phyloP scores from a whole-genome alignment of 2,329 filamentous ascomycete species.

The Fusarium armeniacum region DNA sequence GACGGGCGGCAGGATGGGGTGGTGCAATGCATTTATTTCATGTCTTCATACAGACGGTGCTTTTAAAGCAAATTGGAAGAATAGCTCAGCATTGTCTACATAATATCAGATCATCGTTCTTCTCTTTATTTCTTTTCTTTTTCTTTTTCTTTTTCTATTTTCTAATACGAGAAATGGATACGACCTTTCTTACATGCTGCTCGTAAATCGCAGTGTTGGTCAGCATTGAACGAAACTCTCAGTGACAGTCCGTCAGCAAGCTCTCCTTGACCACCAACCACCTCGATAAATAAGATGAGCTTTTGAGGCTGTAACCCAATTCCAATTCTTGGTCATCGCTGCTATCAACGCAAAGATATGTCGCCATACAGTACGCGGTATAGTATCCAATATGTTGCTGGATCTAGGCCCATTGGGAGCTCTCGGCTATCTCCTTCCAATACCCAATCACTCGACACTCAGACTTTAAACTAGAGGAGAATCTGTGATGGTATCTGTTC shows the following conservation, averaged over 20 bases:
- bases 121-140: not conserved
- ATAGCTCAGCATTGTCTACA: not conserved
- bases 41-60: not conserved
- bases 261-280: slow-evolving; percentile 2
- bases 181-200: not conserved
- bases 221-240: not conserved
- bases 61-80: slow-evolving; percentile 3
- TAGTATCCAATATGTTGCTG: not conserved
- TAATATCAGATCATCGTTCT: not conserved
- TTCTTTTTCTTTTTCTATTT: not conserved
- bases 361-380: not conserved
- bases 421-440: slow-evolving; percentile 13
- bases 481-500: slow-evolving; percentile 1
- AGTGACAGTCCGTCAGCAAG: not conserved
- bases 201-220: not conserved
- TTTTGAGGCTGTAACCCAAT: slow-evolving; percentile 8
- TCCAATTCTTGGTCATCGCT: not conserved
- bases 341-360: not conserved
- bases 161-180: not conserved
- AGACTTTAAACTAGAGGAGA: slow-evolving; percentile 13
- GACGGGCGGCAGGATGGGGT: not conserved
- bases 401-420: slow-evolving; percentile 15
- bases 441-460: slow-evolving; percentile 5
- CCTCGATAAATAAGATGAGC: not conserved
- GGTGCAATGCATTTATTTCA: not conserved